Conservation (phyloP, 352 stramenopile species). For the Pythium sukuiense region DNA sequence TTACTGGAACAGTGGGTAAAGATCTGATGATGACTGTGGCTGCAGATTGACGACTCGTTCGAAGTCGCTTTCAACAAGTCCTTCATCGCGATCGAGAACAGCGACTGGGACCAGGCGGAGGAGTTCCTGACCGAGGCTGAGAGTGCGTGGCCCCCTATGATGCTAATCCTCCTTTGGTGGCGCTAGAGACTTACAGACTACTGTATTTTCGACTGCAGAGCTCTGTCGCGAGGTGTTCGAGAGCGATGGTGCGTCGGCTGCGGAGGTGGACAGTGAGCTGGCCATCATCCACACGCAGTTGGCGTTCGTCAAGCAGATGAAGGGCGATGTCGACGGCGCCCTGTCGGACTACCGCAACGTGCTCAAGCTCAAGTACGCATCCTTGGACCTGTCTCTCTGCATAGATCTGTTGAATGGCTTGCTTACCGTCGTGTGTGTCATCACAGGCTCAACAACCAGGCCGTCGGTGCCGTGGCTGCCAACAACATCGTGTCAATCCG, state of each 20-base stretch:
- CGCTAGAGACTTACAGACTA: too few species aligned
- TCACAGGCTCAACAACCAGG: slow-evolving; percentile 47
- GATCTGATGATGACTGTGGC: not conserved
- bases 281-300: slow-evolving; percentile 71
- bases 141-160: slow-evolving; percentile 34
- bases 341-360: slow-evolving; percentile 76
- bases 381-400: not conserved
- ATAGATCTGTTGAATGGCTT: too few species aligned
- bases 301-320: slow-evolving; percentile 81
- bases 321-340: slow-evolving; percentile 62
- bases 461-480: slow-evolving; percentile 56
- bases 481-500: slow-evolving; percentile 87
- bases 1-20: not conserved
- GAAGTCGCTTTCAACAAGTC: slow-evolving; percentile 87
- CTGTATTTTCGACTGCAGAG: slow-evolving; percentile 30
- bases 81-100: slow-evolving; percentile 70
- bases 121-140: slow-evolving; percentile 55
- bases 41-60: slow-evolving; percentile 68
- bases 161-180: too few species aligned
- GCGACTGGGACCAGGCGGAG: slow-evolving; percentile 51
- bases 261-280: slow-evolving; percentile 72
- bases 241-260: slow-evolving; percentile 48
- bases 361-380: slow-evolving; percentile 61
- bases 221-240: slow-evolving; percentile 65
- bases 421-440: not conserved